Evolutionary conservation across 2,329 filamentous ascomycete genomes (phyloP), one percentile per base, ranked within the genome.

Genomic region (Epichloe bromicola): DNA sequence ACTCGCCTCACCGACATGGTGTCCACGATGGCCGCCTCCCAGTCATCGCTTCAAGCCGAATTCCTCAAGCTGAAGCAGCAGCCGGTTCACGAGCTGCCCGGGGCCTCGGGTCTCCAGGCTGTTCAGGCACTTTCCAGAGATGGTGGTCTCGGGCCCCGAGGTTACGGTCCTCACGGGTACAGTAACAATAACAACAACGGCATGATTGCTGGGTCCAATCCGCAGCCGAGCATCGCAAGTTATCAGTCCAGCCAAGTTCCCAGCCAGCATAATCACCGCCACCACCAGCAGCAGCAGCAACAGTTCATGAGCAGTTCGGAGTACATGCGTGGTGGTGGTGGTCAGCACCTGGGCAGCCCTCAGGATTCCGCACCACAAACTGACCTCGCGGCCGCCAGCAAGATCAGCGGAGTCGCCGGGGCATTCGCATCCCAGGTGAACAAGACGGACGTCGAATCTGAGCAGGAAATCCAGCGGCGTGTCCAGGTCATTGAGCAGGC

Each of bases 1-100:
- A 76, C 76, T 34, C 76, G 79, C 23, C 72, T 90, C 52, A 78
- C 82, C 3, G 79, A 83, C 55, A 86, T 82, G 43, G 75, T 91
- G 23, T 78, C 80, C 39, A 77, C 77, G 12, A 82, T 91, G 82
- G 82, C 82, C 5, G 69, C 78, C 5, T 76, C 78, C 1, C 86
- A 90, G 66, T 69, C 77, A 4, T 76, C 85, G 51, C 80, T 88
- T 57, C 85, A 89, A 63, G 76, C 76, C 41, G 76, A 78, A 56
- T 72, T 83, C 51, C 65, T 82, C 48, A 80, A 79, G 63, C 68
- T 80, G 56, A 76, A 78, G 57, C 70, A 74, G 45, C 71, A 75
- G 55, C 63, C 69, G 8, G 67, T 69, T 3, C 70, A 69, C 46
- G 72, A 78, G 51, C 68, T 68, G n/a, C 62, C 65, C 4, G 63